Evolutionary conservation across 2,329 filamentous ascomycete genomes (phyloP).

Genomic region (Trichoderma atrobrunneum): DNA sequence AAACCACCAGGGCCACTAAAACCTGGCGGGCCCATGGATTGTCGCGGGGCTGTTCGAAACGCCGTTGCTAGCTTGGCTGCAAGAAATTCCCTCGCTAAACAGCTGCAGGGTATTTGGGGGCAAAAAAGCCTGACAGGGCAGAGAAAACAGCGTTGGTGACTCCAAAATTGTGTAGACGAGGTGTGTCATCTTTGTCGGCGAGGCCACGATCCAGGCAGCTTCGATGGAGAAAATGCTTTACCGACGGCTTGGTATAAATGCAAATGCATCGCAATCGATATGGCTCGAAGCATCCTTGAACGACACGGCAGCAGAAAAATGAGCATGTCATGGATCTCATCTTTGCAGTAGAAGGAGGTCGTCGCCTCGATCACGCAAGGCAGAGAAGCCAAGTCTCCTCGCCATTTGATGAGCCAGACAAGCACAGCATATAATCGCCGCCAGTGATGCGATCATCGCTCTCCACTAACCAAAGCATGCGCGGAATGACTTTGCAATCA

Average conservation of each 20-base stretch:
- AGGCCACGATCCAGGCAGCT: too few species aligned
- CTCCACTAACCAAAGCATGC: neutral
- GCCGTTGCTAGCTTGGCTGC: neutral
- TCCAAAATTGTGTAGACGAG: neutral
- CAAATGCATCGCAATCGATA: neutral
- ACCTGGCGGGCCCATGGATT: conserved; percentile 9
- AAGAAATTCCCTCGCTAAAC: conserved; percentile 17
- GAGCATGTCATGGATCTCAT: neutral
- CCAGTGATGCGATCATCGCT: neutral
- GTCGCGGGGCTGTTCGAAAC: conserved; percentile 13
- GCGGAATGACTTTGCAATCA: neutral
- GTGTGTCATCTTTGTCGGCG: neutral
- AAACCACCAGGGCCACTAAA: neutral
- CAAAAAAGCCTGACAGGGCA: neutral
- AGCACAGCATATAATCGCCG: neutral
- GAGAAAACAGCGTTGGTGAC: neutral
- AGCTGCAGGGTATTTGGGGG: neutral
- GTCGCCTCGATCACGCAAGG: neutral
- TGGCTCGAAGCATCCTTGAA: neutral
- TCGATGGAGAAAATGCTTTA: neutral
- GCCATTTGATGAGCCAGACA: neutral
- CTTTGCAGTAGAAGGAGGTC: neutral
- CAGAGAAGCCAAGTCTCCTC: neutral
- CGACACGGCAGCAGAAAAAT: neutral
- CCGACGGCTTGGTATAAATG: neutral